Conservation (phyloP, 2,329 filamentous ascomycete species). For the Pseudocercospora eumusae region DNA sequence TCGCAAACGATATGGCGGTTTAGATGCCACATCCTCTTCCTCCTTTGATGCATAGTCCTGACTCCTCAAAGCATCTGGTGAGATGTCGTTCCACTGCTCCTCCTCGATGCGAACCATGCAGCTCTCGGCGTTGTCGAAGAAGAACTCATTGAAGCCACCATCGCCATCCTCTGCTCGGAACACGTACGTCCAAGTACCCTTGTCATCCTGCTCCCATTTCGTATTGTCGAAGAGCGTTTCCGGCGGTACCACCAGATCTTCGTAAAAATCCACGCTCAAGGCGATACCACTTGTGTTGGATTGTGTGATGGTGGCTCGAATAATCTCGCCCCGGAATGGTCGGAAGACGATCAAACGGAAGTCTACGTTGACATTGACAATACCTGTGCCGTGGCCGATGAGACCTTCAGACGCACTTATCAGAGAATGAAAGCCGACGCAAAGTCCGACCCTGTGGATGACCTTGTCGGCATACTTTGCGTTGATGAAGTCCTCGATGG, state of each 20-base stretch:
- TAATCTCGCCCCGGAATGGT: constrained; percentile 91
- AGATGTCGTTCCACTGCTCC: constrained; percentile 90
- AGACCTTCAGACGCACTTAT: constrained; percentile 87
- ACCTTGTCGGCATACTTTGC: constrained; percentile 95
- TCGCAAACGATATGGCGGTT: constrained; percentile 69
- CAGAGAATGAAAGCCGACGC: constrained; percentile 89
- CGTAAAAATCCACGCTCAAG: constrained; percentile 85
- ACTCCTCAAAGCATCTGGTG: constrained; percentile 67
- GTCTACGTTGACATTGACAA: constrained; percentile 94
- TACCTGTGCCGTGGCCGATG: constrained; percentile 87
- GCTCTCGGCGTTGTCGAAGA: constrained; percentile 86
- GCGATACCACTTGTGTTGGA: constrained; percentile 63
- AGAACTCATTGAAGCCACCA: constrained; percentile 57
- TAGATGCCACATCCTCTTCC: constrained; percentile 61
- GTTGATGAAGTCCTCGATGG: constrained; percentile 96
- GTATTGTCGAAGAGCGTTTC: constrained; percentile 73
- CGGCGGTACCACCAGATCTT: constrained; percentile 79
- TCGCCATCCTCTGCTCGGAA: constrained; percentile 71
- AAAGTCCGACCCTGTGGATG: constrained; percentile 91
- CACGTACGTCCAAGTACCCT: constrained; percentile 67
- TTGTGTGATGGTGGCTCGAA: constrained; percentile 82
- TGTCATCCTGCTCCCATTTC: constrained; percentile 32
- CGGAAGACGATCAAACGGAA: constrained; percentile 93
- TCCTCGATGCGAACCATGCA: constrained; percentile 83
- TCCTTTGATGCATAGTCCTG: constrained; percentile 50